Conservation (phyloP, 2,329 filamentous ascomycete genomes). For the Colletotrichum tofieldiae region DNA sequence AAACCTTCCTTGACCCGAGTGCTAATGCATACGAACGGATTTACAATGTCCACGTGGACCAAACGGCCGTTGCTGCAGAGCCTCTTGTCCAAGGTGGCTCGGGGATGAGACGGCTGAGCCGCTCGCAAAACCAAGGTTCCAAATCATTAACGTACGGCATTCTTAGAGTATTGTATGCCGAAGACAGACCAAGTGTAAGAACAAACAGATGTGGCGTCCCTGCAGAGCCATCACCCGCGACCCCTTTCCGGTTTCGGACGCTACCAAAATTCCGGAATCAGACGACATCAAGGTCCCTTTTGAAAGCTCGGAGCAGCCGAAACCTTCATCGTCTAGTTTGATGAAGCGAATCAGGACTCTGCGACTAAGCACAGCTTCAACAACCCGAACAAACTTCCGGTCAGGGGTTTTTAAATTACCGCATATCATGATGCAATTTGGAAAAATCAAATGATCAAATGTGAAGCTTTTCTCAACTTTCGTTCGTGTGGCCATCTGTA, state of each 20-base stretch:
- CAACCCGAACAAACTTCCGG: too few species aligned
- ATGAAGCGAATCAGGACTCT: too few species aligned
- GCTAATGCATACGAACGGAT: slow-evolving; percentile 9
- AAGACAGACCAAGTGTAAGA: too few species aligned
- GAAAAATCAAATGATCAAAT: too few species aligned
- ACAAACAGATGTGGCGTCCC: not conserved
- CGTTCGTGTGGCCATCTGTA: too few species aligned
- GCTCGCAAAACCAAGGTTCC: not conserved
- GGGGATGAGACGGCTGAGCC: not conserved
- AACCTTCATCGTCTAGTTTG: too few species aligned
- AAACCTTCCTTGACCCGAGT: slow-evolving; percentile 5
- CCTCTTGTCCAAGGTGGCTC: not conserved
- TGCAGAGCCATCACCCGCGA: slow-evolving; percentile 12
- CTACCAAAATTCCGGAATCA: not conserved
- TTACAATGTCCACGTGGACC: slow-evolving; percentile 13
- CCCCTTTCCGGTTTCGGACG: slow-evolving; percentile 3
- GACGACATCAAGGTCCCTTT: slow-evolving; percentile 19
- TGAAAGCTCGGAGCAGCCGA: too few species aligned
- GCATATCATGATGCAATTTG: too few species aligned
- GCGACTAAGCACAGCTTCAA: too few species aligned
- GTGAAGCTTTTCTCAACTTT: too few species aligned
- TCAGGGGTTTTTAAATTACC: too few species aligned
- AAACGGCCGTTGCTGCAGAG: slow-evolving; percentile 5
- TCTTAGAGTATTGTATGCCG: not conserved
- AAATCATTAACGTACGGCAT: slow-evolving; percentile 3